Base-by-base conservation (phyloP, 2,329 filamentous ascomycete genomes). In the Cercospora sojina region DNA sequence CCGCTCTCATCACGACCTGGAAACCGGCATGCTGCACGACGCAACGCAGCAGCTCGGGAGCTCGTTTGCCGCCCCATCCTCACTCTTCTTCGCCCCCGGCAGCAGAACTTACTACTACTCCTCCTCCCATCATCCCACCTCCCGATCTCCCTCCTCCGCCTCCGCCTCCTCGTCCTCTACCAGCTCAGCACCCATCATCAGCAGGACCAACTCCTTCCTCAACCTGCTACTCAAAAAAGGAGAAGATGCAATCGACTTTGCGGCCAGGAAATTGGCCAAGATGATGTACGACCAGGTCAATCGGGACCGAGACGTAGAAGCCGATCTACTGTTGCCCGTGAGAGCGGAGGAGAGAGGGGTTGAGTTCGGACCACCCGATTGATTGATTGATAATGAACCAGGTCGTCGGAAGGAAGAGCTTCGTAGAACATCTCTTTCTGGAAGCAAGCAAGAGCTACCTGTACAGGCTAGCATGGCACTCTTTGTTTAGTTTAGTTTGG, bases 281-380 rank as follows among this genome's bases (percentile, higher is more conserved):
- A 59, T 70, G 29, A 55, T 73, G 25, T 59, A 71, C 51, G 69
- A 72, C 49, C 65, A 67, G 43, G 70, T 75, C 16, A 64, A 53
- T 7, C 20, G 49, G 13, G 31, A 62, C 3, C 59, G 51, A 7
- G 67, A 67, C 60, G 64, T 70, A 10, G 72, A 76, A 58, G 69
- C 70, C 25, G 73, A 73, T 1, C 57, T 76, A 62, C 27, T 76
- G 53, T 66, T 76, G 63, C 72, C 74, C 3, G 65, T 75, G 7
- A 65, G 43, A 55, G 32, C 66, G 18, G 13, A 58, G 12, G 71
- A 74, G 69, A 68, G 73, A 61, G 71, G 32, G n/a, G n/a, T n/a
- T n/a, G n/a, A n/a, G n/a, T n/a, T 9, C 32, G 32, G 3, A 12
- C 4, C 32, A 35, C n/a, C n/a, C n/a, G 32, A 35, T 35, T 35